Evolutionary conservation across 148 eudicot genomes (phyloP).

Genomic region (Polygonum maritimum): DNA sequence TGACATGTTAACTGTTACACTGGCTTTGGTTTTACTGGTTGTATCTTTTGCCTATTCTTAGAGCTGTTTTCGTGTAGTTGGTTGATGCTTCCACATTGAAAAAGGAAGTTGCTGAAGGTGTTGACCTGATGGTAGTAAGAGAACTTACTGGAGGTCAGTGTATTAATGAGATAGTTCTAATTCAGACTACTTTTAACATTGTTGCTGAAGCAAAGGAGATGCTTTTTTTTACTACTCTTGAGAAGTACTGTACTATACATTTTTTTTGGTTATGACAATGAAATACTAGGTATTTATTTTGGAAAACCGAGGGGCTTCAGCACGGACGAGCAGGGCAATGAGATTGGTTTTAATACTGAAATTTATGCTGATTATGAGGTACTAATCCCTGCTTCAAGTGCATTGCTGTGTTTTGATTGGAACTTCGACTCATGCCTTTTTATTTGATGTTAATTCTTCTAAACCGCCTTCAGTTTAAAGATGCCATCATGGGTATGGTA

Average conservation of each 20-base stretch:
- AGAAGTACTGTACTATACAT: background rate
- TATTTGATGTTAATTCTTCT: background rate
- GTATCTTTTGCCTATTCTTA: background rate
- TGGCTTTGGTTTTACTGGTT: background rate
- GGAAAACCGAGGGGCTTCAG: slow-evolving; percentile 93
- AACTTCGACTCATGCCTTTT: background rate
- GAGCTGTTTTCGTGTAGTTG: slow-evolving; percentile 30
- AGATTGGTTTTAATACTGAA: slow-evolving; percentile 88
- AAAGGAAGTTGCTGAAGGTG: slow-evolving; percentile 96
- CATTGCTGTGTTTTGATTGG: background rate
- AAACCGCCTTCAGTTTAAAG: background rate
- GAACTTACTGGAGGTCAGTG: slow-evolving; percentile 90
- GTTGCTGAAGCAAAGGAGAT: background rate
- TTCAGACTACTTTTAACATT: background rate
- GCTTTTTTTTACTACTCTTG: background rate
- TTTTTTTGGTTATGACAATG: slow-evolving; percentile 2
- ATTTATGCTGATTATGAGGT: slow-evolving; percentile 85
- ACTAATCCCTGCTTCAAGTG: slow-evolving; percentile 3
- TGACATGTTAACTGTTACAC: background rate
- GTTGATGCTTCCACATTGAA: slow-evolving; percentile 86
- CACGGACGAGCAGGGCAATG: slow-evolving; percentile 72
- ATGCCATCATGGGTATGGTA: background rate
- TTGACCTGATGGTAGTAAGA: slow-evolving; percentile 93
- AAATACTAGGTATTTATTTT: slow-evolving; percentile 71
- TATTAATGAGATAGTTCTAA: background rate